Percentiles rank a stretch among this genome's conserved stretches.
These are phyloP conservation scores for Backusella morwellensis DNA, from an alignment of 192 early-diverging fungal genomes.

Conservation along the genomic window DNA sequence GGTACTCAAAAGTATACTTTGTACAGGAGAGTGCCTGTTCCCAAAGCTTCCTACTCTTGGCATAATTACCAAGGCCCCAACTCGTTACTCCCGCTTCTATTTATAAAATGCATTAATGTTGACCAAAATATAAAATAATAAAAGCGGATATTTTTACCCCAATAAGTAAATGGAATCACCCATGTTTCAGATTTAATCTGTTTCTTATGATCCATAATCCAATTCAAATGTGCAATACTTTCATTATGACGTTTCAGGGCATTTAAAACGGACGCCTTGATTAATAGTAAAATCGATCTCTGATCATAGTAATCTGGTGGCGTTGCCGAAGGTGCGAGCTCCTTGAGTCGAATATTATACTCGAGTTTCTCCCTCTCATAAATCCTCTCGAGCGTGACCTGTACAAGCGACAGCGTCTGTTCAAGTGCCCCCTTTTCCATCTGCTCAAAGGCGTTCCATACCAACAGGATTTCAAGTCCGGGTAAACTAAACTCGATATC, in stretches of 20 bases:
- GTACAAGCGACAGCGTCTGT: slow-evolving; percentile 18
- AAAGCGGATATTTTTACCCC: slow-evolving; percentile 26
- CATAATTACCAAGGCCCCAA: slow-evolving; percentile 40
- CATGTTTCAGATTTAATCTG: slow-evolving; percentile 42
- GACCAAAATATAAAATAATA: not conserved
- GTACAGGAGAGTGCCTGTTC: slow-evolving; percentile 42
- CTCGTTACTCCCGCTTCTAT: slow-evolving; percentile 48
- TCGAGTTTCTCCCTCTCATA: slow-evolving; percentile 14
- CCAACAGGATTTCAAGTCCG: slow-evolving; percentile 43
- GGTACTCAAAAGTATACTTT: slow-evolving; percentile 53
- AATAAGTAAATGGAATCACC: slow-evolving; percentile 50
- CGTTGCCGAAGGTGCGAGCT: not conserved
- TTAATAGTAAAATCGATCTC: slow-evolving; percentile 36
- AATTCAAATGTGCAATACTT: slow-evolving; percentile 32
- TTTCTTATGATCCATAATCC: slow-evolving; percentile 40
- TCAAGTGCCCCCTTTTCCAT: slow-evolving; percentile 34
- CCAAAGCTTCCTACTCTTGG: slow-evolving; percentile 43
- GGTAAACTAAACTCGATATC: slow-evolving; percentile 40
- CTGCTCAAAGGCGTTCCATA: slow-evolving; percentile 45
- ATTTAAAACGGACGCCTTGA: slow-evolving; percentile 47
- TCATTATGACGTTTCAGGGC: slow-evolving; percentile 37
- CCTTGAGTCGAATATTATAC: not conserved
- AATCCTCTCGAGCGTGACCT: slow-evolving; percentile 7
- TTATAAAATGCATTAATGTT: not conserved
- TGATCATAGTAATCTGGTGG: slow-evolving; percentile 24